Conservation (phyloP, 371 early-diverging fungal genomes). For the Syncephalastrum sp. region DNA sequence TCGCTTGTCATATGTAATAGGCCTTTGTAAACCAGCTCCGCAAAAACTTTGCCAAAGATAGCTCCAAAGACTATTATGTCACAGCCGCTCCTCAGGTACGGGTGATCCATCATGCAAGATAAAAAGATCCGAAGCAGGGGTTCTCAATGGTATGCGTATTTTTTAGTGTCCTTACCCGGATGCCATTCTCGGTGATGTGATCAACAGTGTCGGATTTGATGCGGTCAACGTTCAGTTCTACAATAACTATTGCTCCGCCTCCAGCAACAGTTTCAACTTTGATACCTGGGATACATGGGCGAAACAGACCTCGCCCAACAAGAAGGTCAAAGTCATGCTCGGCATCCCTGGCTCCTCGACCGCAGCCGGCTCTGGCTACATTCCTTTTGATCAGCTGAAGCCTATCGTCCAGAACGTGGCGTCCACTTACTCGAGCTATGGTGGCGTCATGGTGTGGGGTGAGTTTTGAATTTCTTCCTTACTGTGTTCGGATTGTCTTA, state of each 20-base stretch:
- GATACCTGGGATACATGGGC: slow-evolving; percentile 64
- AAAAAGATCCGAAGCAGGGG: neutral
- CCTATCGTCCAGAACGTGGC: slow-evolving; percentile 36
- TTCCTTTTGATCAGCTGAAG: slow-evolving; percentile 30
- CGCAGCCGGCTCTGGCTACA: slow-evolving; percentile 67
- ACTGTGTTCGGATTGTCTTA: neutral
- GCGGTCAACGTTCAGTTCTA: slow-evolving; percentile 73
- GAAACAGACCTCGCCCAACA: slow-evolving; percentile 49
- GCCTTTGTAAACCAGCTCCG: slow-evolving; percentile 56
- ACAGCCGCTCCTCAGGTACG: slow-evolving; percentile 66
- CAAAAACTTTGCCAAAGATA: slow-evolving; percentile 33
- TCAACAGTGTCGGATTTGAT: slow-evolving; percentile 51
- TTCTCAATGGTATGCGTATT: neutral
- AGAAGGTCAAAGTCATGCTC: slow-evolving; percentile 57
- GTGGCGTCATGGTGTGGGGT: slow-evolving; percentile 73
- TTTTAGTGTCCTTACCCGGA: slow-evolving; percentile 67
- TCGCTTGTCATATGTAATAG: slow-evolving; percentile 10
- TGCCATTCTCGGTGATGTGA: slow-evolving; percentile 39
- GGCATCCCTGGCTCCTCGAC: slow-evolving; percentile 61
- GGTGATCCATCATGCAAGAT: neutral
- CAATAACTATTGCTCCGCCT: slow-evolving; percentile 67
- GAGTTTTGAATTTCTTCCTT: neutral
- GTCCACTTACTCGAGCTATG: slow-evolving; percentile 50
- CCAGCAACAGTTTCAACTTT: slow-evolving; percentile 62
- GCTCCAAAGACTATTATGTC: slow-evolving; percentile 48